A percentile compares a stretch with the other conserved stretches of the same genome.
Evolutionary conservation across 495 filamentous ascomycete genomes (phyloP).

Genomic region (Penicillium manginii): DNA sequence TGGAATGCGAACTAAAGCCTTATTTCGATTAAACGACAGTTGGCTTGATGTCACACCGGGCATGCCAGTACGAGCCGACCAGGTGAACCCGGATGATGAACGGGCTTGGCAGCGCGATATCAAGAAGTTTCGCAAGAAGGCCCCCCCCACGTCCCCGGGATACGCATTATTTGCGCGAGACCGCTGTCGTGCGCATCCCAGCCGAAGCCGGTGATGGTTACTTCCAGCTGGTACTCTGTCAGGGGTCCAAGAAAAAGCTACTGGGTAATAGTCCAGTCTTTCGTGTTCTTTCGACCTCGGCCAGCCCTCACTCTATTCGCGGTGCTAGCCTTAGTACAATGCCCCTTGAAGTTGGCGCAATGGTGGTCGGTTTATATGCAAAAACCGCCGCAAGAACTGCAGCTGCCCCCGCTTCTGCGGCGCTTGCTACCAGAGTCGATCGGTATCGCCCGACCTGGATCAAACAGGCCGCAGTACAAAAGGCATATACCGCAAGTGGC

Average conservation of each 20-base stretch:
- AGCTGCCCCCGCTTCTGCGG: conserved; percentile 50
- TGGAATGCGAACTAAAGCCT: conserved; percentile 66
- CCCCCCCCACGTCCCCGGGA: conserved; percentile 41
- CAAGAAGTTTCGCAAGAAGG: conserved; percentile 57
- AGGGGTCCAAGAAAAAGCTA: conserved; percentile 53
- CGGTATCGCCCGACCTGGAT: conserved; percentile 43
- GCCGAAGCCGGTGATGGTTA: conserved; percentile 66
- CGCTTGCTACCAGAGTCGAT: conserved; percentile 42
- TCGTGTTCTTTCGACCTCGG: conserved; percentile 62
- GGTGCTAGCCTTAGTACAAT: conserved; percentile 67
- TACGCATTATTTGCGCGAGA: conserved; percentile 60
- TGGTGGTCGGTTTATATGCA: conserved; percentile 57
- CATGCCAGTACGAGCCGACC: conserved; percentile 43
- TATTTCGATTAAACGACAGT: conserved; percentile 55
- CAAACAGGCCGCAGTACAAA: conserved; percentile 41
- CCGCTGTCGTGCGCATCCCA: conserved; percentile 64
- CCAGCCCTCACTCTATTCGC: conserved; percentile 59
- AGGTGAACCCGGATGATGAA: conserved; percentile 55
- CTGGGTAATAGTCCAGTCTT: conserved; percentile 68
- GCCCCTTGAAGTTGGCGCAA: conserved; percentile 65
- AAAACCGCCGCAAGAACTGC: conserved; percentile 49
- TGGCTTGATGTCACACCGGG: conserved; percentile 70
- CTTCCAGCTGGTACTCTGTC: conserved; percentile 64
- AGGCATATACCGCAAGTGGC: conserved; percentile 46
- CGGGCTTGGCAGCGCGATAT: conserved; percentile 71